Evolutionary conservation across 1,139 yeast species (phyloP), one percentile per base, ranked within the genome.

Genomic region (Lodderomyces parapsilosis): DNA sequence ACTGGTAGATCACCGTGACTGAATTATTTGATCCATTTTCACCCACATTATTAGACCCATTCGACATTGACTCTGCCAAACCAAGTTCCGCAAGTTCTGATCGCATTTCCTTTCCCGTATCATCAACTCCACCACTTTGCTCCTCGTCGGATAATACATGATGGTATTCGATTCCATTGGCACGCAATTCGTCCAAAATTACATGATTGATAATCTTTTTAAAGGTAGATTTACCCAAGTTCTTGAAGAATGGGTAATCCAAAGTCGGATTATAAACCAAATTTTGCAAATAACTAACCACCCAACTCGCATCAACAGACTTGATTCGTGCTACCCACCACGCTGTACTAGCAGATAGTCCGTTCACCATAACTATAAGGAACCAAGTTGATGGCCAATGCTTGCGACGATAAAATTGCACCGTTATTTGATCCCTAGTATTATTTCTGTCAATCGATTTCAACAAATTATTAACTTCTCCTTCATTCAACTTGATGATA

Each of bases 341-440:
- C 43, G 73, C 69, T 6, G 80, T 65, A 14, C 71, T 69, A 1
- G 79, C 68, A 32, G 66, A 74, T 43, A 69, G 62, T 35, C 81
- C 74, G 60, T 68, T 58, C 3, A 74, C 61, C 41, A 74, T 63
- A 39, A 65, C 68, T 4, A 82, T 74, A 40, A 85, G 60, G 57
- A 81, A 81, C 91, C 91, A 85, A 44, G 82, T 78, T 2, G 80
- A 65, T 0, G 90, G 89, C 91, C 91, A 85, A 47, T 77, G 82
- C 42, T 76, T 77, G 41, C 86, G 68, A 18, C 86, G 71, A 56
- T 78, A 84, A 43, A 80, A 74, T 49, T 73, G 80, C 20, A 80
- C 54, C 43, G 62, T 68, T 20, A 39, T 39, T 30, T 48, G 47
- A 9, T 31, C 33, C 3, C 31, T 33, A 32, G 18, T 25, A 19